These are phyloP conservation scores for Pyrenochaeta sp. DNA, from an alignment of 2,329 filamentous ascomycete genomes.

Conservation along the genomic window DNA sequence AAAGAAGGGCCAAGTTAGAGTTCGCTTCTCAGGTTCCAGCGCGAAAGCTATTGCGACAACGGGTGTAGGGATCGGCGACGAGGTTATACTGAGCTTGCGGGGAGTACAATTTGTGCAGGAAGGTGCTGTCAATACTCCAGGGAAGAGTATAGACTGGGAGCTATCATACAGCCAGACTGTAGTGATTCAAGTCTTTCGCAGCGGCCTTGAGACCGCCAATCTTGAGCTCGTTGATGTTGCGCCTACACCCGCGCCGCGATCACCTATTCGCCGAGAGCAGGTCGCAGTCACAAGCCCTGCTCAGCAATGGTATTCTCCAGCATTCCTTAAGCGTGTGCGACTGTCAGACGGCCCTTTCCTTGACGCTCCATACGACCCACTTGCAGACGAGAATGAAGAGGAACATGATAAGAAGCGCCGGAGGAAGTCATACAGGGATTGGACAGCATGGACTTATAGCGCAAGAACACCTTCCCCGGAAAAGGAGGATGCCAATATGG, in stretches of 20 bases:
- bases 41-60: conserved; percentile 74
- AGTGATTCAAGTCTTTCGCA: conserved; percentile 51
- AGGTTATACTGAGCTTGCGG: conserved; percentile 72
- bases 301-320: conserved; percentile 74
- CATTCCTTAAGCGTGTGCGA: conserved; percentile 74
- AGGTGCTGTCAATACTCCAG: conserved; percentile 64
- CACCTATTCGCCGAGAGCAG: conserved; percentile 28
- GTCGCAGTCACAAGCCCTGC: conserved; percentile 12
- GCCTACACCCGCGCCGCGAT: conserved; percentile 36
- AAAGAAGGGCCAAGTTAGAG: conserved; percentile 79
- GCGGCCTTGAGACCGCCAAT: conserved; percentile 57
- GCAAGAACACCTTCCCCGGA: conserved; percentile 77
- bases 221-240: conserved; percentile 62
- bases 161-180: conserved; percentile 57
- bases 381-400: conserved; percentile 68
- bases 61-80: conserved; percentile 80
- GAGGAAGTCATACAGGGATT: conserved; percentile 73
- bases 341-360: conserved; percentile 74
- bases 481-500: conserved; percentile 49
- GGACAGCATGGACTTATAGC: conserved; percentile 76
- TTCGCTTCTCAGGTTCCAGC: conserved; percentile 74
- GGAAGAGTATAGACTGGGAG: conserved; percentile 66
- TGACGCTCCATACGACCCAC: conserved; percentile 69
- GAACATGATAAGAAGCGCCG: conserved; percentile 72
- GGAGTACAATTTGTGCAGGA: conserved; percentile 71